Conservation (phyloP, 208 protist genomes). For the Novymonas esmeraldas region DNA sequence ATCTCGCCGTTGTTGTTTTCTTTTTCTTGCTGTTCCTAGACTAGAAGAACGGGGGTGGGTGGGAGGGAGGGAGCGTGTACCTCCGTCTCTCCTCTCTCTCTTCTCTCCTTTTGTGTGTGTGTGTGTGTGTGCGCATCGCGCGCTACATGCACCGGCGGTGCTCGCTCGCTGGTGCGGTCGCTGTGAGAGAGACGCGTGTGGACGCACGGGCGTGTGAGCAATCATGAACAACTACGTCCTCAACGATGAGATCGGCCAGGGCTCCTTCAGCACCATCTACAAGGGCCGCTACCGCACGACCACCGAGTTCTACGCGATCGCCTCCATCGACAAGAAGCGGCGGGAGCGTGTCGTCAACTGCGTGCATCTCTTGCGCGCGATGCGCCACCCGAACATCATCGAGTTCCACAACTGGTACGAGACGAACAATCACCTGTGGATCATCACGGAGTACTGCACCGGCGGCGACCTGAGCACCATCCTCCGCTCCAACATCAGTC, state of each 20-base stretch:
- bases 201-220: no score
- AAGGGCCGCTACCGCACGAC: slow-evolving; percentile 92
- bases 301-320: slow-evolving; percentile 94
- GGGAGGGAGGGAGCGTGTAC: no score
- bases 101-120: no score
- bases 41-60: no score
- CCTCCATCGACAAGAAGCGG: slow-evolving; percentile 93
- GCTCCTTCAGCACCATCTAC: slow-evolving; percentile 89
- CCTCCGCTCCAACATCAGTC: slow-evolving; percentile 57
- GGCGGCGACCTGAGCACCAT: slow-evolving; percentile 91
- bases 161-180: background rate
- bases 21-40: background rate
- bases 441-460: slow-evolving; percentile 95
- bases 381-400: slow-evolving; percentile 87
- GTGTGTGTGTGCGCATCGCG: background rate
- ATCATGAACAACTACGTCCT: slow-evolving; percentile 95
- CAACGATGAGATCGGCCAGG: slow-evolving; percentile 93
- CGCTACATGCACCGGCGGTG: background rate
- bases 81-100: no score
- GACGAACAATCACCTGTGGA: slow-evolving; percentile 96
- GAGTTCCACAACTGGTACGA: slow-evolving; percentile 96
- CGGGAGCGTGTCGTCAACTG: slow-evolving; percentile 87
- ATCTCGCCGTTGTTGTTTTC: background rate
- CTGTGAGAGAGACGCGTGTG: background rate
- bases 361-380: slow-evolving; percentile 78